These are phyloP conservation scores for Plenodomus biglobosus DNA, from an alignment of 2,329 filamentous ascomycete species.

Conservation along the genomic window DNA sequence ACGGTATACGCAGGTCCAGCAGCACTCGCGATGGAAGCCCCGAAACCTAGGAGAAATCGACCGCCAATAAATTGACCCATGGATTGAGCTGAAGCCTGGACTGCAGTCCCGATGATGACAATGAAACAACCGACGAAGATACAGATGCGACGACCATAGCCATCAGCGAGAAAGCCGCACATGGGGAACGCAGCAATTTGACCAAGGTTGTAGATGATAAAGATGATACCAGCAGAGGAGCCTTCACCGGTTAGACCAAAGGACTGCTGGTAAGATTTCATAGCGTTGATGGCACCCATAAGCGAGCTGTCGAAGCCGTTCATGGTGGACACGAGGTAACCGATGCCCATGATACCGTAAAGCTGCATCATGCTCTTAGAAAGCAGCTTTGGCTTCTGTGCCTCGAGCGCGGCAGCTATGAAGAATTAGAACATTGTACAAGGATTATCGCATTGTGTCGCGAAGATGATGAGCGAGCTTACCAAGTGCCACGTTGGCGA, in stretches of 20 bases:
- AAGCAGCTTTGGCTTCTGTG: conserved; percentile 34
- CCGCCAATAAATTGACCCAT: conserved; percentile 57
- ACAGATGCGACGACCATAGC: conserved; percentile 55
- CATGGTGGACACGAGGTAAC: conserved; percentile 40
- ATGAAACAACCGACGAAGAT: conserved; percentile 59
- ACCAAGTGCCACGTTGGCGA: conserved; percentile 37
- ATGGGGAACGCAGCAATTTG: conserved; percentile 55
- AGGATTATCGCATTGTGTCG: not conserved
- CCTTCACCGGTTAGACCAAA: conserved; percentile 54
- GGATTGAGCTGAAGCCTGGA: conserved; percentile 53
- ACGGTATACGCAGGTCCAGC: conserved; percentile 61
- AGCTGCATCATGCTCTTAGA: conserved; percentile 38
- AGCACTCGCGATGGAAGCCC: conserved; percentile 59
- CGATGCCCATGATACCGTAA: conserved; percentile 39
- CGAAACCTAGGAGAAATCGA: conserved; percentile 48
- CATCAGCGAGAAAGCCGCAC: conserved; percentile 45
- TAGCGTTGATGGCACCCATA: conserved; percentile 57
- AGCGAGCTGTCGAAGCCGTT: conserved; percentile 43
- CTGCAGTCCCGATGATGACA: conserved; percentile 55
- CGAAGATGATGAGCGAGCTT: not conserved
- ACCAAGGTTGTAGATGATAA: conserved; percentile 51
- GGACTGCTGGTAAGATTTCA: conserved; percentile 53
- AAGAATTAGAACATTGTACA: conserved; percentile 9
- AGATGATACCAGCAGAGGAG: conserved; percentile 53
- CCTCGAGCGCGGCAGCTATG: conserved; percentile 36